Evolutionary conservation across 768 basidiomycete genomes (phyloP), one percentile per base, ranked within the genome.

Genomic region (Trametes villosa): DNA sequence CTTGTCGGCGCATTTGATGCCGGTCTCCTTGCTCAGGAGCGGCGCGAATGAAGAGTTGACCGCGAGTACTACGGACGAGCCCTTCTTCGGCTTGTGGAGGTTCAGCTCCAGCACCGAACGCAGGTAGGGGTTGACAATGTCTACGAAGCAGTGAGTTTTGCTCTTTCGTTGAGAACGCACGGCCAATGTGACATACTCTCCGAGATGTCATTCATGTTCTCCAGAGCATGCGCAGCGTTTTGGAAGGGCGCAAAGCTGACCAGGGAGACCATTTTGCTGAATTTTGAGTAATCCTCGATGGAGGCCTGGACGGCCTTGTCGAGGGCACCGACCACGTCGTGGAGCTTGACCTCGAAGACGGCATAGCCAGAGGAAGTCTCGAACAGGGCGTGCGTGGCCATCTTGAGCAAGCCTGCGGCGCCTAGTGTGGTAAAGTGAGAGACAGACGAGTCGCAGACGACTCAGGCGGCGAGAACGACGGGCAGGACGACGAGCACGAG

Each of bases 351-450:
- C 72, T 95, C 85, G 74, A 97, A 96, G 57, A 97, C 81, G 53
- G 93, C 94, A 83, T 96, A 96, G 53, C 96, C 96, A 27, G 94
- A 94, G 57, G 96, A 87, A 5, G 91, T 88, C 78, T 98, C 96
- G 79, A 96, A 96, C 59, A 98, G 86, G 60, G 91, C 82, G 76
- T 98, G 94, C 13, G 91, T 92, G 64, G 89, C 81, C 85, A 88
- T 85, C 61, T 70, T 72, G 18, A 42, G 9, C n/a, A 24, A 54
- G 46, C 20, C 47, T 49, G 26, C 11, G 1, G 15, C 38, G 51
- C 48, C 50, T 9, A 26, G 6, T 9, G n/a, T n/a, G n/a, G n/a
- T n/a, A n/a, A n/a, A n/a, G n/a, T n/a, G n/a, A 17, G 20, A 18
- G 4, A 18, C 0, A 48, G 9, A 13, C 17, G 31, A 33, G 36